Evolutionary conservation across 2,329 filamentous ascomycete genomes (phyloP), one percentile per base, ranked within the genome.

Genomic region (Dothidotthia symphoricarpi): DNA sequence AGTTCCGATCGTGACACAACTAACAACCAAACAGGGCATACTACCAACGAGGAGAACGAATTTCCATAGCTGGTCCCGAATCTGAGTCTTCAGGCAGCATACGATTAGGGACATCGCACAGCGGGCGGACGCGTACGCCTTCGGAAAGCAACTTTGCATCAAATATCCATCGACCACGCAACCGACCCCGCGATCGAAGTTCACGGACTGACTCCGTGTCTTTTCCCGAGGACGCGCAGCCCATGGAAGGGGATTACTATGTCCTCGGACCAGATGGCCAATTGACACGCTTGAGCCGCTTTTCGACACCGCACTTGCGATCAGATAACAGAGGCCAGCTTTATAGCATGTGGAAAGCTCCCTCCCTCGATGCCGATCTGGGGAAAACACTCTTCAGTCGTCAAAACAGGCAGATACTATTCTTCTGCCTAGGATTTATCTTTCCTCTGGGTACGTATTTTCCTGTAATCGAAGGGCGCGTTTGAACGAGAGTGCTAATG

Each of bases 371-470:
- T 43, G 85, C 82, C 67, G 77, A 77, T 8, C 68, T 77, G 3
- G 79, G 81, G 26, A 78, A 77, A 24, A 75, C 77, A 12, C 58
- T 80, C 3, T 74, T 85, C 47, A 82, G 82, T 34, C 77, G 78
- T 47, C 78, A 85, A 45, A 90, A 90, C 57, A 69, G 81, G 31
- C 88, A 94, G 64, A 76, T 91, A 19, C 71, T 85, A 35, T 71
- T 87, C 32, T 94, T 94, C 67, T 80, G 82, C 38, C 28, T 84
- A 31, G 88, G 88, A 16, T 94, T 94, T 57, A 70, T 91, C 31
- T 80, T 88, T 57, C 88, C 87, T 5, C 75, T 88, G 31, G 55
- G 58, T 59, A 57, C 51, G 47, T 40, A 31, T 27, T 44, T 51
- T 45, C 60, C 44, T 24, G 19, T 14, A 13, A 14, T 24, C n/a